Percentiles rank a stretch among this genome's conserved stretches.
Conservation (phyloP, 2,329 filamentous ascomycete genomes). For the Xylariaceae sp. region DNA sequence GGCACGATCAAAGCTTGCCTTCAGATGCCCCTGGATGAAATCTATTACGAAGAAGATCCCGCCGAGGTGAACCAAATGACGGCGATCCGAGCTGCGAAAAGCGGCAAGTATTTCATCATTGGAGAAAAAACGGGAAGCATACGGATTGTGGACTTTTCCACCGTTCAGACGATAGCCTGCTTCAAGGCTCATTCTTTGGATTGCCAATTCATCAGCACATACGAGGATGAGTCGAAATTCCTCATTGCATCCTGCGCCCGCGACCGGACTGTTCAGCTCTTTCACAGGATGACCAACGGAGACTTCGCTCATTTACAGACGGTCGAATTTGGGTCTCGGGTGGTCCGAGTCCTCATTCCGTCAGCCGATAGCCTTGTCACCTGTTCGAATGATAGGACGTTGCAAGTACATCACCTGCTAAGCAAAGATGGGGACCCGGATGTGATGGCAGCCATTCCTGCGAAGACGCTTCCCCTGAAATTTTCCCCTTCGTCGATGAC, state of each 20-base stretch:
- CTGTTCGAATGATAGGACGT: conserved; percentile 78
- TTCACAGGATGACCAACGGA: conserved; percentile 50
- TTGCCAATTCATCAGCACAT: conserved; percentile 72
- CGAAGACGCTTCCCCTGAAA: conserved; percentile 73
- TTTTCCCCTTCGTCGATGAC: conserved; percentile 81
- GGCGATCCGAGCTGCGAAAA: conserved; percentile 50
- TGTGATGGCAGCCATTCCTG: conserved; percentile 67
- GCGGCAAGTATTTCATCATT: conserved; percentile 62
- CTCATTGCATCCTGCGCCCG: conserved; percentile 77
- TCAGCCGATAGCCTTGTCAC: conserved; percentile 71
- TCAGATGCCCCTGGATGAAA: conserved; percentile 62
- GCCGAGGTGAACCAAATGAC: conserved; percentile 52
- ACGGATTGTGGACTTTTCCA: conserved; percentile 56
- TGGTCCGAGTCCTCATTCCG: conserved; percentile 67
- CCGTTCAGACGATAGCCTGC: conserved; percentile 56
- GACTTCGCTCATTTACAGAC: conserved; percentile 79
- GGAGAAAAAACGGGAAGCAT: conserved; percentile 85
- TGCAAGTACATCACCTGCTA: conserved; percentile 74
- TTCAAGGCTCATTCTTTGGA: conserved; percentile 83
- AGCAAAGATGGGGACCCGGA: conserved; percentile 57
- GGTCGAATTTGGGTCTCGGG: conserved; percentile 83
- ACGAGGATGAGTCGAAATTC: conserved; percentile 51
- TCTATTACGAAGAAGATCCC: conserved; percentile 39
- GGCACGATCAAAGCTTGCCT: conserved; percentile 61
- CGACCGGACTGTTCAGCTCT: conserved; percentile 92